Conservation (phyloP, 2,329 filamentous ascomycete genomes). For the Colletotrichum camelliae region DNA sequence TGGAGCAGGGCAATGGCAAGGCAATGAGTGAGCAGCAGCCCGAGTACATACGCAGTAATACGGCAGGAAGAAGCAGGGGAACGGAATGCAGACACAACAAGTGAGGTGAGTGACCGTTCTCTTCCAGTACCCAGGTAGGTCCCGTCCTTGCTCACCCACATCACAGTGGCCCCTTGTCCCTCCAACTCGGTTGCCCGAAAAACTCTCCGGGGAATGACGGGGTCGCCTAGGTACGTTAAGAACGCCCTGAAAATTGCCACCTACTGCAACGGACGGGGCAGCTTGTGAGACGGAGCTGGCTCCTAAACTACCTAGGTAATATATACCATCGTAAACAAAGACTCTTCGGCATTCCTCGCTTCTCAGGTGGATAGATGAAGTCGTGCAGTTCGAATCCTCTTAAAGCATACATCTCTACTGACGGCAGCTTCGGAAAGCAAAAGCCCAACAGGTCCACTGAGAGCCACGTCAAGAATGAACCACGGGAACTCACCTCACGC, state of each 20-base stretch:
- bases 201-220: slow-evolving; percentile 8
- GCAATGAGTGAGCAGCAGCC: background rate
- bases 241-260: background rate
- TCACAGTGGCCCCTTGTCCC: background rate
- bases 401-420: background rate
- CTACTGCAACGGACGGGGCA: background rate
- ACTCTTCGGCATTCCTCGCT: background rate
- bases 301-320: background rate
- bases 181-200: background rate
- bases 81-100: background rate
- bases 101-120: background rate
- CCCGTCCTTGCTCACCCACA: no score
- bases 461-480: background rate
- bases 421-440: background rate
- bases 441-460: background rate
- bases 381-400: background rate
- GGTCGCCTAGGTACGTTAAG: background rate
- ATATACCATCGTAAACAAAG: background rate
- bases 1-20: background rate
- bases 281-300: background rate
- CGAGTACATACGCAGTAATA: background rate
- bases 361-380: background rate
- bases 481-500: background rate
- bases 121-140: background rate
- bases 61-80: background rate